These are phyloP conservation scores for Pyrenochaeta sp. DNA, from an alignment of 2,329 filamentous ascomycete species.

Conservation along the genomic window DNA sequence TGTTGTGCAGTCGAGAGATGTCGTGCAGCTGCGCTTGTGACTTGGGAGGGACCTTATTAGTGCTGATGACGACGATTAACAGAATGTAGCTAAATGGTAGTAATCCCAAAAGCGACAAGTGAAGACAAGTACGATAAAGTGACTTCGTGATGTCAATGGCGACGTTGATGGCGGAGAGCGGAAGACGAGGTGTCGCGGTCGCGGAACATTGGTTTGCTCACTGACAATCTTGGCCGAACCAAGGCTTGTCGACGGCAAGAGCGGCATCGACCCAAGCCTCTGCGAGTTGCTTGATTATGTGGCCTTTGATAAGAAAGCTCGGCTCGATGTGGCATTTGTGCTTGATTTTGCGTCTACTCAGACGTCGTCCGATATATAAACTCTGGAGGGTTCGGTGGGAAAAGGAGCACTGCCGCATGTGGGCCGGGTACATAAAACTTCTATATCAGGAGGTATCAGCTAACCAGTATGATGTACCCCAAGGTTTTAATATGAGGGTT, in stretches of 20 bases:
- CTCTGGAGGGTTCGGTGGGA: too few species aligned
- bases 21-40: conserved; percentile 10
- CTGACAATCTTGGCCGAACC: too few species aligned
- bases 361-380: not conserved
- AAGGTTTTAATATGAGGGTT: too few species aligned
- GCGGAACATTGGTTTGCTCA: not conserved
- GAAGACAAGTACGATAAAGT: not conserved
- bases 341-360: conserved; percentile 8
- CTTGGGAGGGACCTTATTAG: conserved; percentile 9
- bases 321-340: not conserved
- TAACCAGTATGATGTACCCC: too few species aligned
- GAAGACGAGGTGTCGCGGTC: not conserved
- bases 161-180: not conserved
- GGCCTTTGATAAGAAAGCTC: conserved; percentile 6
- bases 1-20: conserved; percentile 1
- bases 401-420: not conserved
- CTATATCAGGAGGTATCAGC: too few species aligned
- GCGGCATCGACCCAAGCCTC: conserved; percentile 9
- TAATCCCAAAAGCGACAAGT: not conserved
- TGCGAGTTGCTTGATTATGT: conserved; percentile 11
- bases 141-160: not conserved
- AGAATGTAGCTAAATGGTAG: conserved; percentile 4
- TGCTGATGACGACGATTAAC: not conserved
- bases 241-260: conserved; percentile 2
- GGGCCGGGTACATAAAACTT: too few species aligned